Percentiles rank a stretch among this genome's conserved stretches.
phyloP scores from a whole-genome alignment of 176 grass and related monocot species.

The Tillandsia fasciculata region DNA sequence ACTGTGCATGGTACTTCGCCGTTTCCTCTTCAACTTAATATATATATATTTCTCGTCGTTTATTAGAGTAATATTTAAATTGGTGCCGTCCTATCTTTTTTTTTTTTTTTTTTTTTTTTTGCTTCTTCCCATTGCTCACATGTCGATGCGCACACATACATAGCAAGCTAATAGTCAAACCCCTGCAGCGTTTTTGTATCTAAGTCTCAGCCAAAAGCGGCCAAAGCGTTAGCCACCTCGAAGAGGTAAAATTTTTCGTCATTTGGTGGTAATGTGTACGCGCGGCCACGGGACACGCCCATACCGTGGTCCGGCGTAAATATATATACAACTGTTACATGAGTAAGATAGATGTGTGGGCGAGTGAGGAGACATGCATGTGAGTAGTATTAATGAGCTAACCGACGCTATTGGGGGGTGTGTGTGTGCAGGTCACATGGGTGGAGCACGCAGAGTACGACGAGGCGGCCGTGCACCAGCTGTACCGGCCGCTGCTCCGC shows the following conservation, averaged over 20 bases:
- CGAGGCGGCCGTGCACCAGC: conserved; percentile 57
- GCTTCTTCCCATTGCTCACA: not conserved
- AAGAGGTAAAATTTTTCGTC: too few relatives aligned
- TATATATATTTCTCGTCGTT: too few relatives aligned
- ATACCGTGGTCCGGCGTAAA: not conserved
- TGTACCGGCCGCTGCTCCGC: conserved; percentile 51
- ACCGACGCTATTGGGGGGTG: conserved; percentile 23
- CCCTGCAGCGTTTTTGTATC: too few relatives aligned
- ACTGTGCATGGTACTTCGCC: not conserved
- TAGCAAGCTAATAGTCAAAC: too few relatives aligned
- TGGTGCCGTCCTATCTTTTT: not conserved
- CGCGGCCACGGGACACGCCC: not conserved
- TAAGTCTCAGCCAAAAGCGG: too few relatives aligned
- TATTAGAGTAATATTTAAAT: too few relatives aligned
- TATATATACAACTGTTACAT: too few relatives aligned
- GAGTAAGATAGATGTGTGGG: not conserved
- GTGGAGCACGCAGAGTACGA: conserved; percentile 89
- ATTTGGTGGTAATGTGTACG: not conserved
- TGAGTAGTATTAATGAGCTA: conserved; percentile 39
- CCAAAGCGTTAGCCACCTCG: too few relatives aligned
- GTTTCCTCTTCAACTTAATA: not conserved
- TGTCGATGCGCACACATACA: too few relatives aligned
- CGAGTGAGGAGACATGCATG: conserved; percentile 27
- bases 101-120: not conserved
- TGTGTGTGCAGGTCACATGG: conserved; percentile 74